Conservation (phyloP, 2,329 filamentous ascomycete species). For the Ascochyta pisi region DNA sequence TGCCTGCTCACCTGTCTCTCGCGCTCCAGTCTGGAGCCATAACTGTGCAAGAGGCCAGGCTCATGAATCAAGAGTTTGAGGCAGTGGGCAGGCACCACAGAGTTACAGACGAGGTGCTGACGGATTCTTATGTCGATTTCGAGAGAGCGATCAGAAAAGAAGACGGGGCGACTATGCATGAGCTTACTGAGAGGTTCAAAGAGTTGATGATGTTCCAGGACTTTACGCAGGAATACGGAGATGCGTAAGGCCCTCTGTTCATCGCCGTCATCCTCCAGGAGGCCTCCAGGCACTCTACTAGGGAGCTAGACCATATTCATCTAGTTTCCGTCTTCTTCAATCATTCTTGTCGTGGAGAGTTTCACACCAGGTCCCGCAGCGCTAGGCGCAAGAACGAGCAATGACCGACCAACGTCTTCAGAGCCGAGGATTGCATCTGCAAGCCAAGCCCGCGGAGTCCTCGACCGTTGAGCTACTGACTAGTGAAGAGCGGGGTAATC, state of each 20-base stretch:
- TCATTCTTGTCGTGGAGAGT: too few species aligned
- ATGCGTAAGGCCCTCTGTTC: background rate
- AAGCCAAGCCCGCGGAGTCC: background rate
- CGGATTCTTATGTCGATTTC: slow-evolving; percentile 7
- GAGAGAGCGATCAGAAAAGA: background rate
- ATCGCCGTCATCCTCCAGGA: too few species aligned
- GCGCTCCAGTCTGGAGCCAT: background rate
- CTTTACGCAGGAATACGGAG: background rate
- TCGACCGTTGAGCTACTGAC: slow-evolving; percentile 3
- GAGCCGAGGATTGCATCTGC: too few species aligned
- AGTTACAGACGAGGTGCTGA: background rate
- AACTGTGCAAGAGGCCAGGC: background rate
- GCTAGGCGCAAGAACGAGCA: too few species aligned
- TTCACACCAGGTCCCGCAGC: too few species aligned
- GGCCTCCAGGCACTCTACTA: too few species aligned
- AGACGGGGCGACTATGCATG: slow-evolving; percentile 26
- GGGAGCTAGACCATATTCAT: too few species aligned
- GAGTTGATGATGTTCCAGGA: slow-evolving; percentile 40
- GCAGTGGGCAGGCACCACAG: background rate
- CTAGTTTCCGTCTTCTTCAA: too few species aligned
- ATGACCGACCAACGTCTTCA: too few species aligned
- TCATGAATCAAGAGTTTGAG: background rate
- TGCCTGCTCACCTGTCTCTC: slow-evolving; percentile 2
- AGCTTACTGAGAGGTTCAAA: slow-evolving; percentile 37
- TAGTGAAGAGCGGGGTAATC: slow-evolving; percentile 1